Base-by-base conservation (phyloP, 2,329 filamentous ascomycete species). In the Paradendryphiella salina region DNA sequence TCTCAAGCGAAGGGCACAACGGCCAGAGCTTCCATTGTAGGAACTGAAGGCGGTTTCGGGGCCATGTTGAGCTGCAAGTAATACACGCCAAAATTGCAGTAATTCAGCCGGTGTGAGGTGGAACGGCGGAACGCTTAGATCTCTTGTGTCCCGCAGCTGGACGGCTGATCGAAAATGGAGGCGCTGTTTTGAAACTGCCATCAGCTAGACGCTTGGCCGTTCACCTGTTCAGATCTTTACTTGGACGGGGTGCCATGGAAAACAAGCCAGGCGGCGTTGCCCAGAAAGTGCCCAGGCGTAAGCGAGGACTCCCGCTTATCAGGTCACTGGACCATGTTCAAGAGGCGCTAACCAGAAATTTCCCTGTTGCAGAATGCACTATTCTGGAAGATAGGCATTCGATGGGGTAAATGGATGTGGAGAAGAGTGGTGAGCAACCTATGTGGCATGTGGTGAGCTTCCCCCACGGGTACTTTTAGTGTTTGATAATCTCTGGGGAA, bases 271-370 rank as follows among this genome's bases (percentile, higher is more conserved):
- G 32, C 38, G 44, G 34, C 26, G 13, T 23, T 20, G 47, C 40
- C 41, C 49, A 42, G 45, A 21, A 33, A 39, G 41, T 28, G 45
- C 39, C 50, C 39, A 52, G 50, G 34, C 21, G 6, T 44, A 34
- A 44, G 50, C 50, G 34, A 52, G 45, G 34, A 20, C 38, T 35
- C 49, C 44, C 38, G 48, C 37, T 35, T 17, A 35, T 26, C 42
- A 34, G 39, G 23, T 47, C 10, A 20, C 7, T 50, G 31, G 31
- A 20, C n/a, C 18, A 44, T 15, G 31, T 37, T 38, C 34, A 17
- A 14, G 37, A 40, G 43, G 34, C 23, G 38, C 52, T 51, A 41
- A 43, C 29, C 46, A 43, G 26, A 34, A 34, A 31, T 46, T 4
- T 7, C 15, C 18, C 14, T 34, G 31, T 20, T 50, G 31, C 47